Evolutionary conservation across 208 protist species (phyloP).

Genomic region (Crithidia acanthocephali): DNA sequence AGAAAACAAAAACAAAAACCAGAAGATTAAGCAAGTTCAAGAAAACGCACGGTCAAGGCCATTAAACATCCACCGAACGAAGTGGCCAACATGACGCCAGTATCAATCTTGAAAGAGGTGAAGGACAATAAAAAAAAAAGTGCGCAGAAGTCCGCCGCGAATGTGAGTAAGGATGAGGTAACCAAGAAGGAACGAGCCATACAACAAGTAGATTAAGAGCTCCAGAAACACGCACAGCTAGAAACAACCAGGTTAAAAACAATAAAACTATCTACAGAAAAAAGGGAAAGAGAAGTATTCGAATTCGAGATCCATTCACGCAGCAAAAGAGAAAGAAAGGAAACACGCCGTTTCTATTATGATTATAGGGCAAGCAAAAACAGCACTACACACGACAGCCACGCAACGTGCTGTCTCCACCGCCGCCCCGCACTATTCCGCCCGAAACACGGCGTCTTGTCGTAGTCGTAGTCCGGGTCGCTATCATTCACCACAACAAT

Average conservation of each 20-base stretch:
- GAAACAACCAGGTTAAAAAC: background rate
- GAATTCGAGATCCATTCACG: background rate
- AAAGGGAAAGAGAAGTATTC: background rate
- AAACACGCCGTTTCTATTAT: background rate
- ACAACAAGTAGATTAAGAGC: too few relatives aligned
- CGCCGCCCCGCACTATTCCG: constrained; percentile 4
- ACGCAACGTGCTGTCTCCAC: background rate
- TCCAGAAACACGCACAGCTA: too few relatives aligned
- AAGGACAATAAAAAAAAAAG: too few relatives aligned
- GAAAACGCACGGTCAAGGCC: too few relatives aligned
- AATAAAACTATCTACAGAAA: background rate
- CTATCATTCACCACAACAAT: constrained; percentile 55
- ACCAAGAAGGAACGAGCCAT: background rate
- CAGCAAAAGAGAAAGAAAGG: background rate
- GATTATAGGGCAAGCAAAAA: too few relatives aligned
- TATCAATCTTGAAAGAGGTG: too few relatives aligned
- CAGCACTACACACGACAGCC: too few relatives aligned
- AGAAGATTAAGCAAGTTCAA: too few relatives aligned
- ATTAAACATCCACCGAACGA: too few relatives aligned
- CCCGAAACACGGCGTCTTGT: constrained; percentile 52
- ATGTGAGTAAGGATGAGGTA: background rate
- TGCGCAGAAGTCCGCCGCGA: background rate
- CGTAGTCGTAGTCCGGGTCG: constrained; percentile 38
- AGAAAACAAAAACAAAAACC: too few relatives aligned
- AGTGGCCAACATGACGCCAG: background rate